These are phyloP conservation scores for Albophoma yamanashiensis DNA, from an alignment of 2,329 filamentous ascomycete species.

Conservation along the genomic window DNA sequence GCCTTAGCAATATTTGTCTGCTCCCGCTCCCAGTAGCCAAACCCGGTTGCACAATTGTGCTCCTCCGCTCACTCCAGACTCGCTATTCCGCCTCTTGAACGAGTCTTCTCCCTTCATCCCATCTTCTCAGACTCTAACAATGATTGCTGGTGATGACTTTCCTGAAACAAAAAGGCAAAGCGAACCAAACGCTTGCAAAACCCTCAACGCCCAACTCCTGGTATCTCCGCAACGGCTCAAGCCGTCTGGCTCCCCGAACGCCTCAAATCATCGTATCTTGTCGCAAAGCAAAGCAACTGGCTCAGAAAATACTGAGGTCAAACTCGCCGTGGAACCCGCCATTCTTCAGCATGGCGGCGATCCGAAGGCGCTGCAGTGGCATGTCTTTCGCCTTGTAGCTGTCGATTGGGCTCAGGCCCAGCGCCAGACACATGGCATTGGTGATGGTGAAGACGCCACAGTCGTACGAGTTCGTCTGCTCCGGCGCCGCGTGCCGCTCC, in stretches of 20 bases:
- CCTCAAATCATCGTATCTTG: background rate
- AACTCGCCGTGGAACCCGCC: slow-evolving; percentile 56
- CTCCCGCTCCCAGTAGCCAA: background rate
- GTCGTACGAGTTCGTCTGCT: slow-evolving; percentile 58
- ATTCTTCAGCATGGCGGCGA: slow-evolving; percentile 57
- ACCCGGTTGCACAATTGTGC: background rate
- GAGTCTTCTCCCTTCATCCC: background rate
- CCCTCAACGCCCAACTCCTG: background rate
- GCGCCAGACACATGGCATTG: slow-evolving; percentile 54
- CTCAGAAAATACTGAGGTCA: slow-evolving; percentile 28
- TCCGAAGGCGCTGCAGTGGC: slow-evolving; percentile 45
- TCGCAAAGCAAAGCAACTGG: background rate
- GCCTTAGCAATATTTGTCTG: background rate
- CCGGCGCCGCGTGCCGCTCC: slow-evolving; percentile 36
- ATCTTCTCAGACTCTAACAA: background rate
- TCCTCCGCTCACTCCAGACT: background rate
- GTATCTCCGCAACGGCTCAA: background rate
- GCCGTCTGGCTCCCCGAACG: background rate
- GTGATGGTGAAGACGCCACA: slow-evolving; percentile 71
- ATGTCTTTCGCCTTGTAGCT: slow-evolving; percentile 43
- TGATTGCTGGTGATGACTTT: background rate
- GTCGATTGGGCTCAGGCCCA: slow-evolving; percentile 40
- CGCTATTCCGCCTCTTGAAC: background rate
- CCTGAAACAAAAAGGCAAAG: background rate
- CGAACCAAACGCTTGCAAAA: background rate